These are phyloP conservation scores for Ochetophila trinervis DNA, from an alignment of 306 rosid species.

Conservation along the genomic window DNA sequence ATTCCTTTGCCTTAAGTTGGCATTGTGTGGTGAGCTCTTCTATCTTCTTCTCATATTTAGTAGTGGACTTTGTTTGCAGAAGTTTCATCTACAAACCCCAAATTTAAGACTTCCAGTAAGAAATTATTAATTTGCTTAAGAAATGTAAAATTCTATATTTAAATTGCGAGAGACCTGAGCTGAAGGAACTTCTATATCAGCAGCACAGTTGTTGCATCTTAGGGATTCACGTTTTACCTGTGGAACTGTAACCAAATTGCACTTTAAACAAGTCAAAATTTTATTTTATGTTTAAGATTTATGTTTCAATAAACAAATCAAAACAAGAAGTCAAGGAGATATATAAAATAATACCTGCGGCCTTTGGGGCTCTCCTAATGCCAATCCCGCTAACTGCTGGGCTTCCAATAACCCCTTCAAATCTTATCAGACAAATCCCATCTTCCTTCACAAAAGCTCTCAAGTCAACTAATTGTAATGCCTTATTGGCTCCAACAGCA, in stretches of 20 bases:
- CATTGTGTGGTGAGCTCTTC: constrained; percentile 63
- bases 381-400: constrained; percentile 78
- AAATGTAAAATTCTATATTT: constrained; percentile 16
- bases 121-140: constrained; percentile 24
- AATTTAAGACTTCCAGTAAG: constrained; percentile 26
- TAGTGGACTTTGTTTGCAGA: constrained; percentile 57
- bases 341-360: constrained; percentile 42
- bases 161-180: constrained; percentile 58
- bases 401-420: constrained; percentile 77
- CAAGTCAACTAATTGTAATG: constrained; percentile 55
- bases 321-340: constrained; percentile 11
- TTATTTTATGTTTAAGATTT: background rate
- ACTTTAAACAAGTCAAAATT: background rate
- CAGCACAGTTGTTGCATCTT: constrained; percentile 55
- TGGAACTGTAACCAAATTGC: constrained; percentile 44
- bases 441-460: constrained; percentile 63
- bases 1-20: constrained; percentile 70
- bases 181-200: constrained; percentile 61
- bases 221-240: constrained; percentile 41
- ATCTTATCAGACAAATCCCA: constrained; percentile 52
- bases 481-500: constrained; percentile 80
- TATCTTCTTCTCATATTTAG: constrained; percentile 68
- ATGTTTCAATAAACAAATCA: background rate
- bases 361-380: constrained; percentile 50
- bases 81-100: constrained; percentile 57